Evolutionary conservation across 2,329 filamentous ascomycete genomes (phyloP).

Genomic region (Paecilomyces sp.): DNA sequence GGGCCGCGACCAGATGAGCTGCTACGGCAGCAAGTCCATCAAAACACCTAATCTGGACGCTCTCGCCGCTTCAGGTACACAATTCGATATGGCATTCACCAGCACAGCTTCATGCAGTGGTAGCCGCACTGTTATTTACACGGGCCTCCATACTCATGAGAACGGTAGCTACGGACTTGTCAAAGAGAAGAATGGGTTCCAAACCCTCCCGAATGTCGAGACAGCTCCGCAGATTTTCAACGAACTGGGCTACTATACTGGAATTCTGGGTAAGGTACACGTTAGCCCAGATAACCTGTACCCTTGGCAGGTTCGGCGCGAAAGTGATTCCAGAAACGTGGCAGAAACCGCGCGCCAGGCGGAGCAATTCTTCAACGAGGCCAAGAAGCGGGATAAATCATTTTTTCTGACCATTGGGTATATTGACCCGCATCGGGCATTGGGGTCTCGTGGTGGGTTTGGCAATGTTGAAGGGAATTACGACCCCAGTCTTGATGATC

Average conservation of each 20-base stretch:
- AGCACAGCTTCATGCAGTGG: slow-evolving; percentile 40
- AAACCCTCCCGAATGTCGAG: slow-evolving; percentile 39
- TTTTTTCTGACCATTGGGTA: slow-evolving; percentile 44
- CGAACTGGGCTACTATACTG: slow-evolving; percentile 37
- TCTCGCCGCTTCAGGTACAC: slow-evolving; percentile 30
- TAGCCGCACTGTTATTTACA: slow-evolving; percentile 43
- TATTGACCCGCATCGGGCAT: slow-evolving; percentile 42
- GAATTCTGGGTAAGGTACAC: slow-evolving; percentile 44
- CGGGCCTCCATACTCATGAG: slow-evolving; percentile 41
- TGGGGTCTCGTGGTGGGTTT: slow-evolving; percentile 32
- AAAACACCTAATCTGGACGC: slow-evolving; percentile 36
- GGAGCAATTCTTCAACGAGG: slow-evolving; percentile 30
- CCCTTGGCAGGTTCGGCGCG: slow-evolving; percentile 35
- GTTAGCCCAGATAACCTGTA: slow-evolving; percentile 37
- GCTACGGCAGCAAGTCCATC: slow-evolving; percentile 18
- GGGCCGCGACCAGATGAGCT: slow-evolving; percentile 26
- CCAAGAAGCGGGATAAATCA: slow-evolving; percentile 21
- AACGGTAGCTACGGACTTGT: slow-evolving; percentile 43
- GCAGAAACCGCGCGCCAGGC: slow-evolving; percentile 32
- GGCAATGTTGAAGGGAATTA: slow-evolving; percentile 34
- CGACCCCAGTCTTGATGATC: slow-evolving; percentile 16
- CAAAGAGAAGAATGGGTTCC: slow-evolving; percentile 34
- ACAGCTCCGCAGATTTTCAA: slow-evolving; percentile 35
- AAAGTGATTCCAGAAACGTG: slow-evolving; percentile 40
- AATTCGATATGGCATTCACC: slow-evolving; percentile 21